phyloP scores from a whole-genome alignment of 2,329 filamentous ascomycete genomes.

The Aureobasidium sp. region DNA sequence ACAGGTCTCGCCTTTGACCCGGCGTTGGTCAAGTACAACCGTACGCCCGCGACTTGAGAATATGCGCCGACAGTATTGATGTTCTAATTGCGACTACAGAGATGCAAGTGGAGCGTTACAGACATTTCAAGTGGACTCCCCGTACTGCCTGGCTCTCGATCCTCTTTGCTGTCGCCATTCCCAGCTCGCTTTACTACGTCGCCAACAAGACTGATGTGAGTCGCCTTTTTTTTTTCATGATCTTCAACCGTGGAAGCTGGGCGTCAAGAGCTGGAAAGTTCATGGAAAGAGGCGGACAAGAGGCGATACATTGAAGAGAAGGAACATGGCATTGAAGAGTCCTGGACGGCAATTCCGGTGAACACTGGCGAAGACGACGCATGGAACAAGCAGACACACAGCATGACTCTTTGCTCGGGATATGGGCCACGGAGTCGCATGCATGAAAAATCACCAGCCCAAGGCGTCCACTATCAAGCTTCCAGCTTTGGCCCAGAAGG shows the following conservation, averaged over 20 bases:
- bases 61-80: neutral
- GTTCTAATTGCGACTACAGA: slow-evolving; percentile 42
- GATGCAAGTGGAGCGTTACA: slow-evolving; percentile 76
- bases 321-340: neutral
- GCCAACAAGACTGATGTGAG: slow-evolving; percentile 82
- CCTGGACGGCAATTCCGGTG: neutral
- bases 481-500: neutral
- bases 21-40: slow-evolving; percentile 47
- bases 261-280: neutral
- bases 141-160: slow-evolving; percentile 73
- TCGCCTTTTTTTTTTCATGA: slow-evolving; percentile 19
- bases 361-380: neutral
- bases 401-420: neutral
- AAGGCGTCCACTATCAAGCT: neutral
- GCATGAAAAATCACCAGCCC: neutral
- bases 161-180: slow-evolving; percentile 66
- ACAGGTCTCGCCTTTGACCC: slow-evolving; percentile 45
- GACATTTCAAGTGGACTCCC: slow-evolving; percentile 91
- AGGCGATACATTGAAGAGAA: neutral
- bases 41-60: slow-evolving; percentile 33
- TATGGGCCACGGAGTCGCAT: neutral
- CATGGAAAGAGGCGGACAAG: neutral
- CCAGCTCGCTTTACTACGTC: slow-evolving; percentile 58
- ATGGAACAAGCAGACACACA: neutral
- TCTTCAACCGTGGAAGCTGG: neutral